Evolutionary conservation across 345 rosid species (phyloP), one percentile per base, ranked within the genome.

Genomic region (Anacardium occidentale): DNA sequence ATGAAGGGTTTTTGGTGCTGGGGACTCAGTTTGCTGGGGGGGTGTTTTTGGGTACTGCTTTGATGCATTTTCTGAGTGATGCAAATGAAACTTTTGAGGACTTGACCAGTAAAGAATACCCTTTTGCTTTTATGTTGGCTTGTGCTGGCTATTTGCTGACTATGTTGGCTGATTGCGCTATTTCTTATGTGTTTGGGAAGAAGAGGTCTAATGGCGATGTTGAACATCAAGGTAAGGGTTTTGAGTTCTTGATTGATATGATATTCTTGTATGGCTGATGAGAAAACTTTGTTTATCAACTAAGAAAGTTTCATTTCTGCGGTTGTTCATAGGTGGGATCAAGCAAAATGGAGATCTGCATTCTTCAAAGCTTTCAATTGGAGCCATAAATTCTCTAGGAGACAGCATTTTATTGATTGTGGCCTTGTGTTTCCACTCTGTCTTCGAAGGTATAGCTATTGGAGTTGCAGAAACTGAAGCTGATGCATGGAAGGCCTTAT

Each of bases 1-100:
- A 87, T 62, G 86, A 90, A 78, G 94, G 86, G 52, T 87, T 90
- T 64, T 64, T 90, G 77, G 87, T 91, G 40, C 20, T 90, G 54
- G 96, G 98, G 37, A 94, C 97, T 13, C 94, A 90, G 74, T 86
- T 91, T 72, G 93, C 96, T 8, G 88, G 94, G 2, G 96, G 97
- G 6, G 96, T 91, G 71, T 94, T 94, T 61, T 77, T 91, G n/a
- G 97, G 88, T 42, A 91, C 98, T 9, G 94, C 88, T 47, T 21
- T 87, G 87, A 91, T 94, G 96, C 97, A 92, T 72, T 94, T 91
- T 74, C 75, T 91, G 75, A 78, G 87, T 7, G 97, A 94, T 73
- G 88, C 97, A 4, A 85, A 87, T 61, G 88, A 90, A 74, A 90
- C 90, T 24, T 91, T 94, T 45, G 73, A 52, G 21, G 87, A 86